phyloP scores from a whole-genome alignment of 2,329 filamentous ascomycete species.

The Zymoseptoria passerinii region DNA sequence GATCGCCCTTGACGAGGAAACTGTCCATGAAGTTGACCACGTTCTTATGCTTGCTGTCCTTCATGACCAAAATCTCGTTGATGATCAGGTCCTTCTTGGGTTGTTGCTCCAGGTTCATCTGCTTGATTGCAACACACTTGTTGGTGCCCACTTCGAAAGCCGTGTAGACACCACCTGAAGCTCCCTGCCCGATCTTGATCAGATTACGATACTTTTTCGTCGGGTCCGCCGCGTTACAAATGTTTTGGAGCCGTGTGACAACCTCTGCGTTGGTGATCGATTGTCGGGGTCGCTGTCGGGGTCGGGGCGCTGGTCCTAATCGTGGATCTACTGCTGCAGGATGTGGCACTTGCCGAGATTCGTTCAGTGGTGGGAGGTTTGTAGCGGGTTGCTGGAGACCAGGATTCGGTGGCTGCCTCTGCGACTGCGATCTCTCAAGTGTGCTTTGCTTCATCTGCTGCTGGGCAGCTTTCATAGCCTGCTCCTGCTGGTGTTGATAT shows the following conservation, averaged over 20 bases:
- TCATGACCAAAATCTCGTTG: slow-evolving; percentile 99
- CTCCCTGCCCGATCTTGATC: slow-evolving; percentile 94
- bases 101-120: slow-evolving; percentile 98
- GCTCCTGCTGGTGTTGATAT: slow-evolving; percentile 69
- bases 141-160: slow-evolving; percentile 79
- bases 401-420: slow-evolving; percentile 52
- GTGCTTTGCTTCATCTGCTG: slow-evolving; percentile 61
- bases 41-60: slow-evolving; percentile 95
- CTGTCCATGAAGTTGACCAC: slow-evolving; percentile 99
- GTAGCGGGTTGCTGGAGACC: slow-evolving; percentile 41
- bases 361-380: slow-evolving; percentile 30
- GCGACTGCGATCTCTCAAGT: slow-evolving; percentile 53
- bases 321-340: slow-evolving; percentile 37
- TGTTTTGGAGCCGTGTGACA: slow-evolving; percentile 71
- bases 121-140: slow-evolving; percentile 92
- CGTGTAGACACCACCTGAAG: slow-evolving; percentile 89
- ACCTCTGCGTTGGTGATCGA: slow-evolving; percentile 67
- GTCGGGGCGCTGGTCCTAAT: slow-evolving; percentile 54
- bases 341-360: slow-evolving; percentile 18
- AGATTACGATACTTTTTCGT: slow-evolving; percentile 78
- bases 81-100: slow-evolving; percentile 99
- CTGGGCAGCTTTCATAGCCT: slow-evolving; percentile 71
- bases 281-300: slow-evolving; percentile 69
- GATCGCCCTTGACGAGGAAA: slow-evolving; percentile 77
- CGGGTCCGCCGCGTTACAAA: slow-evolving; percentile 85